A percentile compares a stretch with the other conserved stretches of the same genome.
phyloP scores from a whole-genome alignment of 306 rosid species.

The Cotoneaster glaucophyllus region DNA sequence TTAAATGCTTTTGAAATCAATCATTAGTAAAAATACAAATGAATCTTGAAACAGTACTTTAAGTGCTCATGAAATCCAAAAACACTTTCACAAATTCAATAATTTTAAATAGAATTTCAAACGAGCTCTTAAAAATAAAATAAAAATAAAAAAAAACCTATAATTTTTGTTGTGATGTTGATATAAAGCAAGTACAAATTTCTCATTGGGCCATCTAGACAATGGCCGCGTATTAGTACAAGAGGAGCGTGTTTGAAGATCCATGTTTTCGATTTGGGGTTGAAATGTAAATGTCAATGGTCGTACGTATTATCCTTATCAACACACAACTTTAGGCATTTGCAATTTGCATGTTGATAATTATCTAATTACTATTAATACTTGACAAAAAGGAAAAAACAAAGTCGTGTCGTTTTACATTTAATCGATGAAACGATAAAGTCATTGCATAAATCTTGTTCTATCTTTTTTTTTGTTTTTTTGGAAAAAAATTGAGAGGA shows the following conservation, averaged over 20 bases:
- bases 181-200: not conserved
- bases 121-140: no score
- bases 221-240: not conserved
- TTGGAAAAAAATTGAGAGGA: not conserved
- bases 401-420: not conserved
- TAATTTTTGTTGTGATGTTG: not conserved
- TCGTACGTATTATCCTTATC: no score
- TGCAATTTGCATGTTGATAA: not conserved
- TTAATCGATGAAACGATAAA: not conserved
- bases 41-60: no score
- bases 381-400: constrained; percentile 13
- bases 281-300: not conserved
- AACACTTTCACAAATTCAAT: no score
- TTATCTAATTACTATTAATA: not conserved
- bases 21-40: no score
- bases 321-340: not conserved
- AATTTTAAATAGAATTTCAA: no score
- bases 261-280: constrained; percentile 8
- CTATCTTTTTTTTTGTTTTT: not conserved
- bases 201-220: not conserved
- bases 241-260: not conserved
- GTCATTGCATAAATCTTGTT: not conserved
- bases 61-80: no score
- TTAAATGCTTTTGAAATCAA: no score
- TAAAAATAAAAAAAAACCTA: no score